Base-by-base conservation (phyloP, 371 early-diverging fungal species). In the Gilbertella persicaria region DNA sequence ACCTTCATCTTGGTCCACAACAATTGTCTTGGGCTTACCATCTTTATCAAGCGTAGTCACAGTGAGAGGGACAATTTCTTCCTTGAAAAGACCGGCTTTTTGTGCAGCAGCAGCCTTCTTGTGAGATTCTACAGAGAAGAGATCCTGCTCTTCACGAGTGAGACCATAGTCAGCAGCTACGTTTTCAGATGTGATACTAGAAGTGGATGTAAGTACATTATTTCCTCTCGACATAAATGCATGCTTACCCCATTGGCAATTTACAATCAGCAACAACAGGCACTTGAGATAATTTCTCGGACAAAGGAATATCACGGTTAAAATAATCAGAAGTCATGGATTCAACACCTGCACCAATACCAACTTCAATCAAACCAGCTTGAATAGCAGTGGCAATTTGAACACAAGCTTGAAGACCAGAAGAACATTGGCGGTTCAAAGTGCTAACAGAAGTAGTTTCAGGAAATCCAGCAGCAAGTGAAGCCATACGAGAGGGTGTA, bases 311-410 rank as follows among this genome's bases (percentile, higher is more conserved):
- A 29, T 91, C 79, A 40, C 92, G 91, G 17, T 17, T 16, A 26
- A 45, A 45, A 67, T 92, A 94, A 82, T 91, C 83, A 70, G n/a
- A n/a, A n/a, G 95, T 89, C 99, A 99, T 99, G 71, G 91, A 90
- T 73, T 99, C 99, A 43, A 97, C 95, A 78, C 99, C 99, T 36
- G 97, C 99, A 66, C 90, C 93, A 65, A 99, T 93, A 71, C 99
- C 99, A 48, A 96, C 79, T 64, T 95, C 94, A 62, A 98, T 96
- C 79, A 84, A 75, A 65, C 94, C 97, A 36, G 88, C 67, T 76
- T 89, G 89, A 67, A 99, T 97, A 54, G 93, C 91, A 57, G 85
- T 71, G 44, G 95, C 97, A 51, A 97, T 89, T 71, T 83, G 86
- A 53, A 89, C 94, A 52, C 92, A 86, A 25, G 98, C 95, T 72